Percentiles rank a stretch among this genome's conserved stretches.
These are phyloP conservation scores for Chlamydomonas incerta DNA, from an alignment of 139 green algal species.

Conservation along the genomic window DNA sequence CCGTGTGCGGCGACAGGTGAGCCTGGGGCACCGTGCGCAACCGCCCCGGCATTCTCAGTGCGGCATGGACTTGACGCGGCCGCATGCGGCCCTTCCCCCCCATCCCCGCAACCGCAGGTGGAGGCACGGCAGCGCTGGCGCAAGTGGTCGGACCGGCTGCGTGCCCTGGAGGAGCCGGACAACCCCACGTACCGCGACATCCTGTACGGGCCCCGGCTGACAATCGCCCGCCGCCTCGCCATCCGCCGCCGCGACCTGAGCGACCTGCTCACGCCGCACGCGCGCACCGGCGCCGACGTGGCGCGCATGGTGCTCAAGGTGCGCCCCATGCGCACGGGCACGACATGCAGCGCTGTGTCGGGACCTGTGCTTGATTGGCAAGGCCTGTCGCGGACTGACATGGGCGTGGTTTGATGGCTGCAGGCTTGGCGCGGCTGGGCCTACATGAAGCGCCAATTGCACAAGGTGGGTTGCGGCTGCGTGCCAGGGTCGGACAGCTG, in stretches of 20 bases:
- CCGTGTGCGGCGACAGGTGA: constrained; percentile 5
- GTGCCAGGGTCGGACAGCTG: too few relatives aligned
- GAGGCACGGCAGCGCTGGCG: constrained; percentile 19
- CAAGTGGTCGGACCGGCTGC: not conserved
- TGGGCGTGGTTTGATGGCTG: not conserved
- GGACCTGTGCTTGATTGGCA: too few relatives aligned
- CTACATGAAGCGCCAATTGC: constrained; percentile 34
- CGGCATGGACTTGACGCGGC: not conserved
- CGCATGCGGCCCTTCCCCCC: not conserved
- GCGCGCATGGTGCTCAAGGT: constrained; percentile 36
- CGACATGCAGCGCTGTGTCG: too few relatives aligned
- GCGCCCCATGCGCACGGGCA: too few relatives aligned
- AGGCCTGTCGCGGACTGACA: too few relatives aligned
- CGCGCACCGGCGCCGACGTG: constrained; percentile 8
- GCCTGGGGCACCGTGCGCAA: too few relatives aligned
- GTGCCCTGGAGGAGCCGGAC: not conserved
- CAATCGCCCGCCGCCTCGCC: not conserved
- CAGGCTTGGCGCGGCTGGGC: constrained; percentile 27
- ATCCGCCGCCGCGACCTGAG: not conserved
- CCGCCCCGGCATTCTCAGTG: too few relatives aligned
- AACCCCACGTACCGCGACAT: constrained; percentile 32
- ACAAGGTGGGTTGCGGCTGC: constrained; percentile 22
- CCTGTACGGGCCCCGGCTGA: constrained; percentile 12
- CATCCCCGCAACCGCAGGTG: not conserved
- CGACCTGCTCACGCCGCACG: not conserved